These are phyloP conservation scores for Populus simonii DNA, from an alignment of 345 rosid genomes.

Conservation along the genomic window DNA sequence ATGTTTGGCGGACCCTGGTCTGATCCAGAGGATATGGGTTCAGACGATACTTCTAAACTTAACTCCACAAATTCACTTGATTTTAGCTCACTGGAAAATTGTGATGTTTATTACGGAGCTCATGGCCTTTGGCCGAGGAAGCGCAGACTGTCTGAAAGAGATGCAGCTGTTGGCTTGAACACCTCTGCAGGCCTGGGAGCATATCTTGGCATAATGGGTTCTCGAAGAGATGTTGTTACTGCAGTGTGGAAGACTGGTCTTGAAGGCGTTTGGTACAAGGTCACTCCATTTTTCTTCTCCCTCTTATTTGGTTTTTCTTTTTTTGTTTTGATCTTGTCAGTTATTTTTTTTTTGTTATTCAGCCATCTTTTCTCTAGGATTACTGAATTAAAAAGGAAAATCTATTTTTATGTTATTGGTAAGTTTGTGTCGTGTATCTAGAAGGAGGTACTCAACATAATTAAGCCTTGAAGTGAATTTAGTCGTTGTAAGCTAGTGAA, in stretches of 20 bases:
- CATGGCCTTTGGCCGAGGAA: conserved; percentile 91
- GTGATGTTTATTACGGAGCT: conserved; percentile 55
- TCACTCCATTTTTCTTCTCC: conserved; percentile 9
- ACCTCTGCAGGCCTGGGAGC: conserved; percentile 87
- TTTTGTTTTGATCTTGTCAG: neutral
- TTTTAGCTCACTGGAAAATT: conserved; percentile 37
- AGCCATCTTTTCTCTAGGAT: neutral
- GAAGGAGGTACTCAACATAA: neutral
- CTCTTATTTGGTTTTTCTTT: neutral
- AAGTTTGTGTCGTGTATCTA: neutral
- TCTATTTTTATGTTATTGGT: neutral
- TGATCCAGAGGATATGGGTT: conserved; percentile 63
- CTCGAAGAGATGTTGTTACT: conserved; percentile 93
- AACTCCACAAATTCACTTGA: conserved; percentile 39
- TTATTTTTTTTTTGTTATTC: neutral
- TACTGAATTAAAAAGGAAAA: neutral
- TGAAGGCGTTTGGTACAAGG: conserved; percentile 98
- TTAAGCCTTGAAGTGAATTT: neutral
- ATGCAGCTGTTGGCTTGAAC: conserved; percentile 95
- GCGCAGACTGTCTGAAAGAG: conserved; percentile 94
- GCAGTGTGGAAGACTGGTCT: conserved; percentile 95
- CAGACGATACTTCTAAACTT: conserved; percentile 49
- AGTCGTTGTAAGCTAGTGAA: neutral
- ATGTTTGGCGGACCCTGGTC: conserved; percentile 97
- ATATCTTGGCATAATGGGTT: conserved; percentile 99